Evolutionary conservation across 441 rosid genomes (phyloP), one percentile per base, ranked within the genome.

Genomic region (Macaranga tanarius): DNA sequence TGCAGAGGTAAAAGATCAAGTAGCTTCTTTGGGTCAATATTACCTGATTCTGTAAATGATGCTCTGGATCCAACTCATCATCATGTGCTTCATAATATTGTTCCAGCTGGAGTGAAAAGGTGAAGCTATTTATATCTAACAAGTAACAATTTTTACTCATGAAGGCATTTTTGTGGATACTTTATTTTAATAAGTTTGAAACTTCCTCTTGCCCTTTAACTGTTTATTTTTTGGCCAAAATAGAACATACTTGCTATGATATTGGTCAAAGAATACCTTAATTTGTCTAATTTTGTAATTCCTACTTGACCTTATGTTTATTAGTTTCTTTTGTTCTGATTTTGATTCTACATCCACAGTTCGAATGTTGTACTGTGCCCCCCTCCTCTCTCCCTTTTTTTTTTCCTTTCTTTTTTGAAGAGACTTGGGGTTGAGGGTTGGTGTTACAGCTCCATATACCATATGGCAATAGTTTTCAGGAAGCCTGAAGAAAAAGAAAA

Each of bases 41-140:
- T 94, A 74, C 97, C 98, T 0, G 84, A 89, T 66, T 86, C 92
- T 12, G 89, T 94, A 68, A 87, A 86, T 83, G 96, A 92, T 80
- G 92, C 85, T 44, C 74, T 92, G 31, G 96, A 92, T 83, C 92
- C 95, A 60, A 88, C 89, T 17, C 80, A 88, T 80, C 98, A 92
- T 73, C 91, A 84, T 31, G 91, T 94, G 61, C 90, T 92, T 75
- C 97, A 82, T 17, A 84, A 86, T 52, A 90, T 87, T 62, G 84
- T 86, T 79, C 81, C 90, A 8, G 82, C 88, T 2, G 93, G 93
- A 76, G 81, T 85, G 76, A 87, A 86, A 83, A 94, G 98, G 98
- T 91, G 50, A 78, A 63, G 47, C 44, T 40, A 20, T 67, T 67
- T 69, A 10, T 64, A 62, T 47, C 52, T 73, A 15, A 55, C 17